Percentiles rank a stretch among this genome's conserved stretches.
Evolutionary conservation across 1,139 yeast genomes (phyloP).

Genomic region (Yamadazyma songkhlaensis): DNA sequence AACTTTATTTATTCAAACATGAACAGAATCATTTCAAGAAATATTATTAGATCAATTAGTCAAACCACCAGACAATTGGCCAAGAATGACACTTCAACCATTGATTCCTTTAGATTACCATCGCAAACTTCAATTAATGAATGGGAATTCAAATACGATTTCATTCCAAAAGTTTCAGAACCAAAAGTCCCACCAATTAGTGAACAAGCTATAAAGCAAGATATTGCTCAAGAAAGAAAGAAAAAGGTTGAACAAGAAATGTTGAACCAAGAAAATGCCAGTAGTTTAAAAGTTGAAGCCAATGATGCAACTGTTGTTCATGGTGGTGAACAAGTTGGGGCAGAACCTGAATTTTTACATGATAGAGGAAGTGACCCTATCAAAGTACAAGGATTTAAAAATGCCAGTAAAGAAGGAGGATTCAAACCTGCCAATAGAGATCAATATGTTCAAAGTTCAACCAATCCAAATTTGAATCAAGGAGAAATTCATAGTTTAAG

Average conservation of each 20-base stretch:
- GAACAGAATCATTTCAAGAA: slow-evolving; percentile 3
- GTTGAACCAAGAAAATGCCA: slow-evolving; percentile 32
- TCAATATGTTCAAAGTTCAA: slow-evolving; percentile 40
- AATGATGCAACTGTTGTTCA: slow-evolving; percentile 41
- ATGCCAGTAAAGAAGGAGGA: slow-evolving; percentile 14
- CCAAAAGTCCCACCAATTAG: slow-evolving; percentile 55
- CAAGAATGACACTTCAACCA: slow-evolving; percentile 45
- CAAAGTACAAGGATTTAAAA: slow-evolving; percentile 16
- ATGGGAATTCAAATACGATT: slow-evolving; percentile 53
- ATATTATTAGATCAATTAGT: slow-evolving; percentile 15
- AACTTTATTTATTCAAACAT: background rate
- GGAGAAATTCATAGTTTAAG: slow-evolving; percentile 39
- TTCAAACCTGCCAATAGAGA: slow-evolving; percentile 39
- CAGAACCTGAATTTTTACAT: slow-evolving; percentile 39
- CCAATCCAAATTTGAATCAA: slow-evolving; percentile 42
- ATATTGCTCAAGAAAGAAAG: slow-evolving; percentile 42
- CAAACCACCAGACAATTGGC: slow-evolving; percentile 18
- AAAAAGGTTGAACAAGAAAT: slow-evolving; percentile 42
- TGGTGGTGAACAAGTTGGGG: slow-evolving; percentile 42
- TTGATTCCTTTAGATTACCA: slow-evolving; percentile 44
- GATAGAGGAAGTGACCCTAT: slow-evolving; percentile 34
- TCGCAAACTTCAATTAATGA: slow-evolving; percentile 48
- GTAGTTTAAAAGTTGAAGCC: slow-evolving; percentile 46
- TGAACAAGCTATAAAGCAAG: slow-evolving; percentile 49
- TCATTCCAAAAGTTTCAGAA: slow-evolving; percentile 40